A percentile compares a stretch with the other conserved stretches of the same genome.
phyloP scores from a whole-genome alignment of 1,139 yeast species.

The Debaryomycetaceae sp. region DNA sequence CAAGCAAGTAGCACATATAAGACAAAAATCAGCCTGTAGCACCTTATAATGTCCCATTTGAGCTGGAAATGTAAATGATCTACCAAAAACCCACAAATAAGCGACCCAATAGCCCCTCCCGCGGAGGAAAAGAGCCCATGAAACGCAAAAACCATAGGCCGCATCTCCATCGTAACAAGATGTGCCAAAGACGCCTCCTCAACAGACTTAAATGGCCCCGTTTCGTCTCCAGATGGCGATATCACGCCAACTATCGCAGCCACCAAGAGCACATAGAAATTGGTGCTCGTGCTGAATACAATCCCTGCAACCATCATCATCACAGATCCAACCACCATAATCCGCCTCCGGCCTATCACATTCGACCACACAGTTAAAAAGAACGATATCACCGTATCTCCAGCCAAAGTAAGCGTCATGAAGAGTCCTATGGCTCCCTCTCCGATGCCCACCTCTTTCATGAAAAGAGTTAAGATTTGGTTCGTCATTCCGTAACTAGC shows the following conservation, averaged over 20 bases:
- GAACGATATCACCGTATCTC: conserved; percentile 75
- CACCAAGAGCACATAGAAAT: conserved; percentile 52
- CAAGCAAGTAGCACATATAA: conserved; percentile 57
- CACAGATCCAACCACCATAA: conserved; percentile 61
- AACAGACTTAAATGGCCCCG: conserved; percentile 87
- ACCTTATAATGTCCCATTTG: conserved; percentile 30
- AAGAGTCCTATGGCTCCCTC: conserved; percentile 69
- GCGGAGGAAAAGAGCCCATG: conserved; percentile 65
- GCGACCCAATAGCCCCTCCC: conserved; percentile 77
- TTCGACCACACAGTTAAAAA: conserved; percentile 78
- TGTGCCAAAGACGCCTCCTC: conserved; percentile 89
- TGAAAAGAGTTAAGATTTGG: conserved; percentile 71
- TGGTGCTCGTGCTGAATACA: conserved; percentile 50
- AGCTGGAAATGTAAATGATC: conserved; percentile 35
- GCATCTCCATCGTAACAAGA: conserved; percentile 58
- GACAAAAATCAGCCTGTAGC: conserved; percentile 59
- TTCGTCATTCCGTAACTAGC: conserved; percentile 79
- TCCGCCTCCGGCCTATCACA: conserved; percentile 63
- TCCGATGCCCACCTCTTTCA: conserved; percentile 52
- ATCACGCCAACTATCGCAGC: conserved; percentile 65
- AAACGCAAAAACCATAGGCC: conserved; percentile 76
- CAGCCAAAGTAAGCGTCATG: conserved; percentile 78
- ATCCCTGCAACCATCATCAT: conserved; percentile 73
- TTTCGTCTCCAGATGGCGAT: conserved; percentile 89
- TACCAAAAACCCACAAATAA: conserved; percentile 59